Conservation (phyloP, 1,284 basidiomycete species). For the Malassezia sp. region DNA sequence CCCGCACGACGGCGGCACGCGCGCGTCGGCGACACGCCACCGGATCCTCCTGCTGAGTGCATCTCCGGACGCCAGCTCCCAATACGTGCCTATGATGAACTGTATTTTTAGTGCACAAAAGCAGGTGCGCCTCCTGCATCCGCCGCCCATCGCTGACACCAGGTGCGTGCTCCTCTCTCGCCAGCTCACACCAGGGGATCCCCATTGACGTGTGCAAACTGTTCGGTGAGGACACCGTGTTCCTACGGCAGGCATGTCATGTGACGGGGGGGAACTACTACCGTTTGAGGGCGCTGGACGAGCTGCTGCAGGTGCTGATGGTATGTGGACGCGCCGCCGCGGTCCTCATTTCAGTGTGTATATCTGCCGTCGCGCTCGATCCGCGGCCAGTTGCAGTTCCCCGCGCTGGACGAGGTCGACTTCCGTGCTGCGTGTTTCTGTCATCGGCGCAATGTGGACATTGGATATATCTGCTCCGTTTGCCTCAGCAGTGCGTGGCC, state of each 20-base stretch:
- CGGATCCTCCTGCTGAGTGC: conserved; percentile 83
- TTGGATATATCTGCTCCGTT: conserved; percentile 77
- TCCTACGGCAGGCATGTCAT: conserved; percentile 92
- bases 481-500: conserved; percentile 34
- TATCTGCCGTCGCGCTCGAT: conserved; percentile 51
- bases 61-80: conserved; percentile 71
- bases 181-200: no score
- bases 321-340: no score
- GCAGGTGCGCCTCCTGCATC: no score
- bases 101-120: conserved; percentile 98
- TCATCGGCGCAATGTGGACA: conserved; percentile 88
- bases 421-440: conserved; percentile 98
- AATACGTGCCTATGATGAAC: conserved; percentile 97
- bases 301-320: conserved; percentile 33
- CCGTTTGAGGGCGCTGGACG: conserved; percentile 62
- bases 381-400: conserved; percentile 66
- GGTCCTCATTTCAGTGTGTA: no score
- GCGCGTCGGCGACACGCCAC: no score
- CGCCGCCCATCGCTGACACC: no score
- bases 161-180: no score
- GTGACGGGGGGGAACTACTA: conserved; percentile 90
- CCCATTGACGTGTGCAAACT: conserved; percentile 92
- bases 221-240: conserved; percentile 78
- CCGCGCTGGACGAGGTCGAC: conserved; percentile 86
- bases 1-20: no score